phyloP scores from a whole-genome alignment of 31 red algal species.

The Endocladia muricata region DNA sequence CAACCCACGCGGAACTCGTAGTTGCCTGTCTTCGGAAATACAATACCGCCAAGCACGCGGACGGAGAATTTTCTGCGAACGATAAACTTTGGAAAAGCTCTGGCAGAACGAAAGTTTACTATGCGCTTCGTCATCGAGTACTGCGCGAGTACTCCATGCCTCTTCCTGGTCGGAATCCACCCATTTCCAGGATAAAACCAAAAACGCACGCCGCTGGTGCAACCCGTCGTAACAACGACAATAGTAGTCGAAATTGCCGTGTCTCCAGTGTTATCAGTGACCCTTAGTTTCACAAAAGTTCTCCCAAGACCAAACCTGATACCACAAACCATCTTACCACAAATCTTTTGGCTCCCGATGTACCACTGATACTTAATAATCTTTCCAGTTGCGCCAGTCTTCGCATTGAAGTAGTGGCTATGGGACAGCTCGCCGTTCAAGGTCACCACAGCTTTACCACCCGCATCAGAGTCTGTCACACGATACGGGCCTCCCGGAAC shows the following conservation, averaged over 20 bases:
- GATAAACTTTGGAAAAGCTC: constrained; percentile 23
- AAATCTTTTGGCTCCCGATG: constrained; percentile 7
- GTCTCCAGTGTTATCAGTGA: constrained; percentile 62
- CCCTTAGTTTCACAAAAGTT: constrained; percentile 48
- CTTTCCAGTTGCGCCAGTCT: constrained; percentile 31
- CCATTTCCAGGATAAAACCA: constrained; percentile 39
- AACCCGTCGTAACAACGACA: constrained; percentile 42
- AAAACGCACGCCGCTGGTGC: constrained; percentile 48
- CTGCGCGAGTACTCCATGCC: constrained; percentile 13
- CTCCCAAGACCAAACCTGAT: constrained; percentile 58
- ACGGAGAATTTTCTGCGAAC: constrained; percentile 29
- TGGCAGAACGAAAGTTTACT: constrained; percentile 16
- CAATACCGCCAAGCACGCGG: no score
- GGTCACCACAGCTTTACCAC: constrained; percentile 40
- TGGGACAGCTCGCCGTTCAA: constrained; percentile 65
- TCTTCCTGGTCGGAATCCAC: constrained; percentile 25
- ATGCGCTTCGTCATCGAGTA: constrained; percentile 20
- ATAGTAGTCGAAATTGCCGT: constrained; percentile 23
- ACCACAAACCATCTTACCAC: constrained; percentile 18
- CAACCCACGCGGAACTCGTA: no score
- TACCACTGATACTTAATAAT: constrained; percentile 69
- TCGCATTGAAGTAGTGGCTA: constrained; percentile 63
- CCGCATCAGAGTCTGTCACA: constrained; percentile 37
- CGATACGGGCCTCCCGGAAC: constrained; percentile 66
- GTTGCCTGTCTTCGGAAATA: no score